Evolutionary conservation across 495 filamentous ascomycete species (phyloP).

Genomic region (Penicillium canescens): DNA sequence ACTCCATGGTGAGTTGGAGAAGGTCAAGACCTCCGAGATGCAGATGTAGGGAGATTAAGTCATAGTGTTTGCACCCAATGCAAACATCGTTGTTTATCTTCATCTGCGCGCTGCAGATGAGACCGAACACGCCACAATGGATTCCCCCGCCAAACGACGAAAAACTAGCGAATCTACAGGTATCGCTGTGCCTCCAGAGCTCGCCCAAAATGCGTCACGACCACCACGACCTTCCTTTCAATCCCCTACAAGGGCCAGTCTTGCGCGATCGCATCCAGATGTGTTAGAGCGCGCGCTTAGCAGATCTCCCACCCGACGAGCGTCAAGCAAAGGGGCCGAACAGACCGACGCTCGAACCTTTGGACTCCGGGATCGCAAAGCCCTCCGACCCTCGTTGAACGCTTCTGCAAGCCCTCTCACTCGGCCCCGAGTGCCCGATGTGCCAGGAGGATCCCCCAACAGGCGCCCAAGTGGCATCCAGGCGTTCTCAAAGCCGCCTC

Average conservation of each 20-base stretch:
- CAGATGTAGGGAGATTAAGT: constrained; percentile 26
- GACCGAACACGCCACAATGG: constrained; percentile 21
- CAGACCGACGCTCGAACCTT: constrained; percentile 26
- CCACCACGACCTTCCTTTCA: constrained; percentile 56
- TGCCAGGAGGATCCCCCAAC: constrained; percentile 28
- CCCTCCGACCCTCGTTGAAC: constrained; percentile 39
- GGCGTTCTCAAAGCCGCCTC: constrained; percentile 43
- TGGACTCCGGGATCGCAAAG: constrained; percentile 38
- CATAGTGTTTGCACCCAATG: constrained; percentile 40
- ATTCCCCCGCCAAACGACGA: constrained; percentile 62
- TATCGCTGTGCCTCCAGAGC: constrained; percentile 7
- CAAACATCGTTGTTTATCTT: constrained; percentile 41
- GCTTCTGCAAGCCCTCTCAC: constrained; percentile 36
- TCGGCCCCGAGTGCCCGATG: constrained; percentile 32
- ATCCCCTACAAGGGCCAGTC: constrained; percentile 64
- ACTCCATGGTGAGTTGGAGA: constrained; percentile 29
- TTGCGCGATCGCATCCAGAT: constrained; percentile 64
- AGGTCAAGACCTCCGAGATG: constrained; percentile 4
- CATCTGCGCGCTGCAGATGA: constrained; percentile 6
- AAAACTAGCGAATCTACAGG: constrained; percentile 55
- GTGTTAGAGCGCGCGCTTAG: constrained; percentile 50
- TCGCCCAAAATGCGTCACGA: constrained; percentile 25
- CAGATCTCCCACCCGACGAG: constrained; percentile 29
- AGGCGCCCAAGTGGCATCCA: constrained; percentile 34
- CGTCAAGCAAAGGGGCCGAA: constrained; percentile 13